Base-by-base conservation (phyloP, 352 stramenopile genomes). In the Peronospora farinosa region DNA sequence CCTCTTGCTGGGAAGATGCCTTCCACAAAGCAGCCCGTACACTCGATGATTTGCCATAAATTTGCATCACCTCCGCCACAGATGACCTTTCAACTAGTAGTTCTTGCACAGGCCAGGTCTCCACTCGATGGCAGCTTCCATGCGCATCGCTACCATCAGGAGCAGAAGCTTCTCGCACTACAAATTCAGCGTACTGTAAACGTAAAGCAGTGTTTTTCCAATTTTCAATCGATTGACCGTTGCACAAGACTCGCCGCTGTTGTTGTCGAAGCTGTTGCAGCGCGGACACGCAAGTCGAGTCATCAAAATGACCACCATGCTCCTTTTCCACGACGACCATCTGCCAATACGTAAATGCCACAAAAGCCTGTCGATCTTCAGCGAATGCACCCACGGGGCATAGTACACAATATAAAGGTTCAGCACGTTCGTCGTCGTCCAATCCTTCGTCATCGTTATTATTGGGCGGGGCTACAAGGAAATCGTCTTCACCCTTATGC, bases 311-410 rank as follows among this genome's bases (percentile, higher is more conserved):
- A 15, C 42, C 55, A 32, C 72, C 68, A 37, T 73, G 67, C 28
- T 88, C 75, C 23, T 81, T 86, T 58, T 93, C 83, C 6, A 91
- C 67, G 7, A 93, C 48, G 31, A 93, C 46, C 53, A 82, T 80
- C 44, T 84, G 74, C 83, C 83, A 93, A 25, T 66, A 39, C 8
- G 48, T 19, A 47, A 76, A 79, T 13, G 33, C 39, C 11, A 73
- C 41, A 49, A 89, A 89, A 25, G 62, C 68, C 8, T 70, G 60
- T 10, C 39, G 46, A 21, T 92, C 78, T 54, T 80, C 48, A 10
- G 66, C 39, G 21, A 90, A 92, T 11, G 65, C 57, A 16, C 57
- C 51, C 2, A 88, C 60, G 3, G 80, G 62, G 41, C 76, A 88
- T 7, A 93, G 46, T 17, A 83, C 76, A 28, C 71, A 81, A 23